Conservation (phyloP, 352 stramenopile genomes). For the Globisporangium nagaii region DNA sequence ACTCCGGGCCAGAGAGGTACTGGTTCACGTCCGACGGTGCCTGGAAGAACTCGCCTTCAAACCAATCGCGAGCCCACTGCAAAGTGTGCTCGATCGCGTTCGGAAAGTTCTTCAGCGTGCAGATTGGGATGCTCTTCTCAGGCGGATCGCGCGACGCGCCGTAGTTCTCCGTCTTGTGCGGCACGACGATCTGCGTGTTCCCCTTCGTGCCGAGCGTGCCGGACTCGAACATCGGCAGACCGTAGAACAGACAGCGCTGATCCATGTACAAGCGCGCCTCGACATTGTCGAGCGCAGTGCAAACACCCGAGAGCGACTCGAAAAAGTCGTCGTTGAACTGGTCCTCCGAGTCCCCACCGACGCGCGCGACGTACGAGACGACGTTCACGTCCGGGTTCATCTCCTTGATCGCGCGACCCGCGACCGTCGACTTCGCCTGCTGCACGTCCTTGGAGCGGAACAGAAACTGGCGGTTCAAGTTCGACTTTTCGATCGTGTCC, state of each 20-base stretch:
- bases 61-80: slow-evolving; percentile 98
- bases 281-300: slow-evolving; percentile 98
- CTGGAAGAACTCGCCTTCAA: slow-evolving; percentile 99
- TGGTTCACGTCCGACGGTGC: slow-evolving; percentile 94
- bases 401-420: slow-evolving; percentile 83
- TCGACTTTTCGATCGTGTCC: slow-evolving; percentile 99
- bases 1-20: slow-evolving; percentile 82
- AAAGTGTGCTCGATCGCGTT: slow-evolving; percentile 99
- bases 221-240: slow-evolving; percentile 97
- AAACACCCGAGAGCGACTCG: slow-evolving; percentile 92
- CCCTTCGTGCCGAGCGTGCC: slow-evolving; percentile 99
- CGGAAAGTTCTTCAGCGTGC: slow-evolving; percentile 99
- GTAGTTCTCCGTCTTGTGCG: slow-evolving; percentile 95
- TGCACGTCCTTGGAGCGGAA: slow-evolving; percentile 97
- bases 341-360: slow-evolving; percentile 93
- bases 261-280: slow-evolving; percentile 98
- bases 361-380: slow-evolving; percentile 73
- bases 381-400: slow-evolving; percentile 98
- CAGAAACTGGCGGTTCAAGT: slow-evolving; percentile 98
- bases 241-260: slow-evolving; percentile 95
- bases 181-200: slow-evolving; percentile 93
- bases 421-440: slow-evolving; percentile 94
- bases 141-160: slow-evolving; percentile 96
- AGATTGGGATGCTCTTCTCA: slow-evolving; percentile 99
- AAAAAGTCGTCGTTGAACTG: slow-evolving; percentile 99